Evolutionary conservation across 1,139 yeast species (phyloP), one percentile per base, ranked within the genome.

Genomic region (Taphrina communis): DNA sequence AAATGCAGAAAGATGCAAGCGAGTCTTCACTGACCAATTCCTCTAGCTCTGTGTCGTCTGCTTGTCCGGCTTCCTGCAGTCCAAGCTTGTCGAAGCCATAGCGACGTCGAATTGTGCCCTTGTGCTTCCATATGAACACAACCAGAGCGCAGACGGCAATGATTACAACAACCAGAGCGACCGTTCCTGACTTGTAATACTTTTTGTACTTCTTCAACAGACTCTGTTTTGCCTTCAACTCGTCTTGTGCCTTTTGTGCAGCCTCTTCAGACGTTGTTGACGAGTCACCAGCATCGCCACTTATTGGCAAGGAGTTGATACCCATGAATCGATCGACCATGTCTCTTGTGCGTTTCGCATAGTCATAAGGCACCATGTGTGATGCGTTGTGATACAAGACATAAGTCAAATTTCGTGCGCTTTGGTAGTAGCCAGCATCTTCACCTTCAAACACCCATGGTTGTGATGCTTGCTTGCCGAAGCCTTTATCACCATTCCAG

Each of bases 341-440:
- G 41, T 93, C 91, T 73, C 92, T 82, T 8, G 93, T 84, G 42
- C 85, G 82, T 59, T 83, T 85, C 0, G 96, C 90, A 68, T 85
- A 79, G 76, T 94, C 98, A 74, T 86, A 89, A 0, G 99, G 97
- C 31, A 93, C 96, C 99, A 94, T 94, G 76, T 94, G 99, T 4
- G 96, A 88, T 0, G 97, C 85, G 74, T 90, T 86, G 75, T 80
- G 86, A 1, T 93, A 85, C 72, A 87, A 85, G 39, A 90, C 85
- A 77, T 88, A 89, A 0, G 97, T 89, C 74, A 94, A 81, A 75
- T 90, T 90, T 72, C 92, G 83, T 69, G 87, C 93, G 9, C 73
- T 69, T 56, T 75, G 78, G 46, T 76, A 74, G 19, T 71, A 63
- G 12, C 82, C 83, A 1, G 74, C 77, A 1, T 71, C 71, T 5